These are phyloP conservation scores for Rhodosporidiobolus odoratus DNA, from an alignment of 768 basidiomycete genomes.

Conservation along the genomic window DNA sequence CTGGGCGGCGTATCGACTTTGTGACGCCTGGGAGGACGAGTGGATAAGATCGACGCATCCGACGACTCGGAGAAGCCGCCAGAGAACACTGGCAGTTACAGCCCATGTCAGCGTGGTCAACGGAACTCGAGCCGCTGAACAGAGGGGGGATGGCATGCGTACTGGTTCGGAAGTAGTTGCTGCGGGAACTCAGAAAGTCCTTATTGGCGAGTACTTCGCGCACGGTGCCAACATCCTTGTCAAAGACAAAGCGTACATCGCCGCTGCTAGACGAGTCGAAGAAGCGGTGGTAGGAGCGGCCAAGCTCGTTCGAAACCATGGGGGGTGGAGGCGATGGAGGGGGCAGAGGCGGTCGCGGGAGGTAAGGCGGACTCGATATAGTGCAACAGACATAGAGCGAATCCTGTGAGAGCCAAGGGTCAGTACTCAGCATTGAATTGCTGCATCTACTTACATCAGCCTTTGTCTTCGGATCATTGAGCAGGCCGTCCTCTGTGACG, in stretches of 20 bases:
- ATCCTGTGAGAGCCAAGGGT: neutral
- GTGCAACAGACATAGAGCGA: neutral
- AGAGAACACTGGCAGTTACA: neutral
- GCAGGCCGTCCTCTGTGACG: neutral
- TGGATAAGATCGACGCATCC: neutral
- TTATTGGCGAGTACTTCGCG: neutral
- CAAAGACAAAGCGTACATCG: conserved; percentile 2
- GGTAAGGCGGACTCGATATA: neutral
- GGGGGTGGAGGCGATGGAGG: neutral
- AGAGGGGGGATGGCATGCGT: neutral
- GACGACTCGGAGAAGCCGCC: neutral
- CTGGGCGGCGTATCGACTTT: neutral
- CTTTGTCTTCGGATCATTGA: neutral
- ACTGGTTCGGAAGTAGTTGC: neutral
- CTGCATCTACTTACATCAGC: too few species aligned
- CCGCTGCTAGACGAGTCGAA: conserved; percentile 2
- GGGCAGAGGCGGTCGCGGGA: neutral
- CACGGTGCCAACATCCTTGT: too few species aligned
- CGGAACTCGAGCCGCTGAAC: neutral
- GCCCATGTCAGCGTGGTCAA: too few species aligned
- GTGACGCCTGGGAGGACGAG: neutral
- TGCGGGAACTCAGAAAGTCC: neutral
- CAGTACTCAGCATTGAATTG: too few species aligned
- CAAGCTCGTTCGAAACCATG: neutral
- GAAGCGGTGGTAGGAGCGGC: neutral